Conservation (phyloP, 2,329 filamentous ascomycete genomes). For the Bipolaris victoriae region DNA sequence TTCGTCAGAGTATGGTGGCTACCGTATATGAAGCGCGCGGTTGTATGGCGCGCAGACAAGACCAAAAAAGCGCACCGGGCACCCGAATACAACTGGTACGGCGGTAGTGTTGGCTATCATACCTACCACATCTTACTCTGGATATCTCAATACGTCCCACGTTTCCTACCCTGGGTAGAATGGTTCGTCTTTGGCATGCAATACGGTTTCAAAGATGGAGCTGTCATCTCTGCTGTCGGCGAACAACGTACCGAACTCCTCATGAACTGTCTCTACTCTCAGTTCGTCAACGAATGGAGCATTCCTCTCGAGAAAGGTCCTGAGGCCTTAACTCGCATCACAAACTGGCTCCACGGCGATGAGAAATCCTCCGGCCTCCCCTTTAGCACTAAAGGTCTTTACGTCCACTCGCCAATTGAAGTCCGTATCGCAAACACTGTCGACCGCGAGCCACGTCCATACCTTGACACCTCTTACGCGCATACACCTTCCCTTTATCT, state of each 20-base stretch:
- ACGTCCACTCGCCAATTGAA: conserved; percentile 88
- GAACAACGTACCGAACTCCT: conserved; percentile 79
- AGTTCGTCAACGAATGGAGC: conserved; percentile 98
- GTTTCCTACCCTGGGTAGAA: conserved; percentile 84
- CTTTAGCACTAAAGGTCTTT: conserved; percentile 77
- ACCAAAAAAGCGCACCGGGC: conserved; percentile 66
- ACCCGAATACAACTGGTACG: conserved; percentile 77
- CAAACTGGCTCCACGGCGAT: conserved; percentile 84
- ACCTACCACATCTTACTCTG: conserved; percentile 92
- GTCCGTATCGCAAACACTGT: conserved; percentile 82
- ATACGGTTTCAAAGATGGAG: conserved; percentile 82
- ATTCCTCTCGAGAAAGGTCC: conserved; percentile 84
- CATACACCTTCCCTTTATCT: conserved; percentile 81
- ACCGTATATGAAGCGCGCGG: conserved; percentile 85
- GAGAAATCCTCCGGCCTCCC: conserved; percentile 74
- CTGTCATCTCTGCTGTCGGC: conserved; percentile 75
- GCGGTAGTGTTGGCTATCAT: conserved; percentile 80
- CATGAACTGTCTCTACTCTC: conserved; percentile 98
- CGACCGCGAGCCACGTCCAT: conserved; percentile 61
- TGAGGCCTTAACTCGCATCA: conserved; percentile 81
- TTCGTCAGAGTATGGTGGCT: conserved; percentile 98
- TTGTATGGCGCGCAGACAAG: conserved; percentile 88
- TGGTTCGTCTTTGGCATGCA: conserved; percentile 98
- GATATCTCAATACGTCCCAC: conserved; percentile 76
- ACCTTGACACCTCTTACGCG: conserved; percentile 72